These are phyloP conservation scores for Hanseniaspora opuntiae DNA, from an alignment of 805 yeast genomes.

Conservation along the genomic window DNA sequence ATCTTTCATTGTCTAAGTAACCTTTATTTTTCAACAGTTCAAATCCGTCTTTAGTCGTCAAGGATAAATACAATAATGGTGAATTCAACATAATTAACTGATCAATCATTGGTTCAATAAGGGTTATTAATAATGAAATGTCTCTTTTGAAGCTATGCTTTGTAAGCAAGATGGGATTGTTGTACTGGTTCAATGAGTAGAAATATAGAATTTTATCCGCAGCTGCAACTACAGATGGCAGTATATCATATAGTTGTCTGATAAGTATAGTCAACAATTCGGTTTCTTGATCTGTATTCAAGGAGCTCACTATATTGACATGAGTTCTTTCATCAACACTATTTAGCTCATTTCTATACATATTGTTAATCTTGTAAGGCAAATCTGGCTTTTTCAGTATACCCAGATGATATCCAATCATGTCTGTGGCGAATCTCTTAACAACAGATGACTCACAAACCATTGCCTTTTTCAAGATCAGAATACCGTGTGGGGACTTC, in stretches of 20 bases:
- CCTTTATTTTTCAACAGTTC: slow-evolving; percentile 44
- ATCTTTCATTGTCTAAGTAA: slow-evolving; percentile 52
- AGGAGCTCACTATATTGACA: not conserved
- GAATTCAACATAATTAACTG: slow-evolving; percentile 41
- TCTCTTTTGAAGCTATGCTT: slow-evolving; percentile 18
- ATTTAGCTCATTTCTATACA: not conserved
- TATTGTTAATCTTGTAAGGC: not conserved
- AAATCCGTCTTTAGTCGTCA: slow-evolving; percentile 60
- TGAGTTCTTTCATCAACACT: not conserved
- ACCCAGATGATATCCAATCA: slow-evolving; percentile 26
- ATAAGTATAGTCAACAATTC: slow-evolving; percentile 33
- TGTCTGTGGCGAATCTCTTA: slow-evolving; percentile 43
- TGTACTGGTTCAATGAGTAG: slow-evolving; percentile 18
- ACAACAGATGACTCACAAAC: slow-evolving; percentile 39
- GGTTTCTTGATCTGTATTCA: slow-evolving; percentile 20
- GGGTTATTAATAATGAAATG: not conserved
- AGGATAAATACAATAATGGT: slow-evolving; percentile 46
- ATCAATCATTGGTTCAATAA: slow-evolving; percentile 16
- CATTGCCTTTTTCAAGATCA: slow-evolving; percentile 52
- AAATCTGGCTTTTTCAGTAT: slow-evolving; percentile 1
- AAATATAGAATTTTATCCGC: slow-evolving; percentile 45
- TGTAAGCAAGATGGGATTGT: slow-evolving; percentile 28
- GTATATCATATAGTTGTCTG: slow-evolving; percentile 57
- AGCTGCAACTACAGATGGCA: slow-evolving; percentile 38
- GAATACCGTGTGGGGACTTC: slow-evolving; percentile 51